Conservation (phyloP, 2,329 filamentous ascomycete species). For the Penicillium psychrosexuale region DNA sequence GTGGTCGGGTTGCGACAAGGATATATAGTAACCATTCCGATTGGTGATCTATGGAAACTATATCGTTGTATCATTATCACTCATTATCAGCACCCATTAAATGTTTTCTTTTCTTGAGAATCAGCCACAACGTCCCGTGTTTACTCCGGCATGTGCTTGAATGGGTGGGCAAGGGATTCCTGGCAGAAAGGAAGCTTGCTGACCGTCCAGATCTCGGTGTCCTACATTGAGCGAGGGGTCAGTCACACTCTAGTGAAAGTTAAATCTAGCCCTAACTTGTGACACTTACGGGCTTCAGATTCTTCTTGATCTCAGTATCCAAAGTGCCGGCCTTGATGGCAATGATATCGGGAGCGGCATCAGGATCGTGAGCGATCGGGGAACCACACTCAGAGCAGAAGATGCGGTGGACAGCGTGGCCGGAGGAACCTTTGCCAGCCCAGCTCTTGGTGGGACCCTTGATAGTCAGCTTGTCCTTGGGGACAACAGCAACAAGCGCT, state of each 20-base stretch:
- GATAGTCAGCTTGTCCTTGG: conserved; percentile 63
- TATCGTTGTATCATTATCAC: background rate
- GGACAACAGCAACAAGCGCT: conserved; percentile 64
- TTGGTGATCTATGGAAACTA: background rate
- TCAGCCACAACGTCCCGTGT: background rate
- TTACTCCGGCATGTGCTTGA: conserved; percentile 62
- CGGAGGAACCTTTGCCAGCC: conserved; percentile 58
- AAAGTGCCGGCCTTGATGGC: conserved; percentile 66
- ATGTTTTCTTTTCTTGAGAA: background rate
- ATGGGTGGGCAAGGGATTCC: conserved; percentile 62
- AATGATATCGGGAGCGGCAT: conserved; percentile 67
- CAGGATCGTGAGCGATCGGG: conserved; percentile 67
- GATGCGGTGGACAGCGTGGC: conserved; percentile 63
- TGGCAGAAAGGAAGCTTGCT: conserved; percentile 68
- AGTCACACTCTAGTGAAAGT: background rate
- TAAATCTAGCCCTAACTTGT: background rate
- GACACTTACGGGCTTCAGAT: conserved; percentile 54
- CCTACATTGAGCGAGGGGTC: conserved; percentile 18
- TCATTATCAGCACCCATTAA: background rate
- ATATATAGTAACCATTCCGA: background rate
- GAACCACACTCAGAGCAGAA: conserved; percentile 69
- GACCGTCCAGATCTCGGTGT: conserved; percentile 68
- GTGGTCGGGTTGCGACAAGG: background rate
- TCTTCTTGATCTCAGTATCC: conserved; percentile 63
- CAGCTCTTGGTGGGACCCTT: conserved; percentile 64